A percentile compares a stretch with the other conserved stretches of the same genome.
phyloP scores from a whole-genome alignment of 202 grass and related monocot genomes.

The Carex arenaria region DNA sequence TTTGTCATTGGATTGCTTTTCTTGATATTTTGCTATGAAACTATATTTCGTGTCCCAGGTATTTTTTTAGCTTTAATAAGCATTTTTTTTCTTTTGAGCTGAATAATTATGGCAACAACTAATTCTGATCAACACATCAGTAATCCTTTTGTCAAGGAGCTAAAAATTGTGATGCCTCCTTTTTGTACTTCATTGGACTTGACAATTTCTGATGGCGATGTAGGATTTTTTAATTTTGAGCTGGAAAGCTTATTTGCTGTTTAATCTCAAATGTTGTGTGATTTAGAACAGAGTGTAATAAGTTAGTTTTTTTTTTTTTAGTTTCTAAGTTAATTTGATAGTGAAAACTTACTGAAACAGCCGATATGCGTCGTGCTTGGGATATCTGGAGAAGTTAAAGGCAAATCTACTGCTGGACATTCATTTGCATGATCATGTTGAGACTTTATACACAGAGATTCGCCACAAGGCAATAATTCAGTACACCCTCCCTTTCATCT shows the following conservation, averaged over 20 bases:
- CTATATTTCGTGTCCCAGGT: background rate
- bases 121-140: background rate
- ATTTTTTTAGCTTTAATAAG: background rate
- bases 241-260: background rate
- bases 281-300: background rate
- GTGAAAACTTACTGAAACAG: constrained; percentile 22
- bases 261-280: background rate
- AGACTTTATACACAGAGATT: constrained; percentile 79
- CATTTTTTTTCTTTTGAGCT: background rate
- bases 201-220: background rate
- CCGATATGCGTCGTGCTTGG: constrained; percentile 90
- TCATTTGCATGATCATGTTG: constrained; percentile 74
- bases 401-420: constrained; percentile 85
- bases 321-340: background rate
- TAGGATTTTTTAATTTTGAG: background rate
- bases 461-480: constrained; percentile 98
- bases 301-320: background rate
- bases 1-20: background rate
- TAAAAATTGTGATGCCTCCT: background rate
- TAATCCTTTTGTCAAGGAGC: background rate
- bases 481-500: constrained; percentile 93
- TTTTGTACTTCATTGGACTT: background rate
- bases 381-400: constrained; percentile 90
- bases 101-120: background rate
- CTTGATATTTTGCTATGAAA: background rate